Conservation (phyloP, 2,329 filamentous ascomycete species). For the Arthrobotrys iridis region DNA sequence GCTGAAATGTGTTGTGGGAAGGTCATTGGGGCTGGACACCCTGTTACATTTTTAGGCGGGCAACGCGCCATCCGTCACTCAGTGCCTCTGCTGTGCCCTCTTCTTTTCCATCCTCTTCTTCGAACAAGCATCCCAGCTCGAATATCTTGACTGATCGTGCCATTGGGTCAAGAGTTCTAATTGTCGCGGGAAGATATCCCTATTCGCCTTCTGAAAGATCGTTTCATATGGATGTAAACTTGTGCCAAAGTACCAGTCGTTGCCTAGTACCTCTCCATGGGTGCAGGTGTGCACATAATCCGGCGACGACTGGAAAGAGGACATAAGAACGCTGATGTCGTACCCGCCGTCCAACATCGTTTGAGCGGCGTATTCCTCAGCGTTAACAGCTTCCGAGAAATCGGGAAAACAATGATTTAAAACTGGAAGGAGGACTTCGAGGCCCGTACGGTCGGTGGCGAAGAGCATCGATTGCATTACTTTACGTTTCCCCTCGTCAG, state of each 20-base stretch:
- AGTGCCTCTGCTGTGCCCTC: not conserved
- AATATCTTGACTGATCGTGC: not conserved
- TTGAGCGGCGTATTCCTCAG: not conserved
- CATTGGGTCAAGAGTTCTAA: conserved; percentile 4
- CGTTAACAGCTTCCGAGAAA: not conserved
- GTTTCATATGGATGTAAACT: conserved; percentile 14
- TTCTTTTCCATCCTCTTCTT: not conserved
- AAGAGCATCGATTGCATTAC: conserved; percentile 62
- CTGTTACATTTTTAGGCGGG: too few relatives aligned
- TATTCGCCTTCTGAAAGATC: conserved; percentile 5
- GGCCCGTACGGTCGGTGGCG: conserved; percentile 61
- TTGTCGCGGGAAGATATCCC: not conserved
- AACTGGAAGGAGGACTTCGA: conserved; percentile 60
- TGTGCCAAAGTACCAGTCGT: conserved; percentile 2
- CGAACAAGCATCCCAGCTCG: conserved; percentile 2
- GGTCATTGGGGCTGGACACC: too few relatives aligned
- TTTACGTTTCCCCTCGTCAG: conserved; percentile 35
- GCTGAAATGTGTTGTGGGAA: too few relatives aligned
- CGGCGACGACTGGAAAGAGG: not conserved
- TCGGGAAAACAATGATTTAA: not conserved
- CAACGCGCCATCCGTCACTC: not conserved
- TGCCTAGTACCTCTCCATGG: not conserved
- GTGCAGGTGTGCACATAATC: not conserved
- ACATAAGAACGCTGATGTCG: not conserved
- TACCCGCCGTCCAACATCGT: not conserved